Evolutionary conservation across 805 yeast species (phyloP).

Genomic region (Kluyveromyces nonfermentans): DNA sequence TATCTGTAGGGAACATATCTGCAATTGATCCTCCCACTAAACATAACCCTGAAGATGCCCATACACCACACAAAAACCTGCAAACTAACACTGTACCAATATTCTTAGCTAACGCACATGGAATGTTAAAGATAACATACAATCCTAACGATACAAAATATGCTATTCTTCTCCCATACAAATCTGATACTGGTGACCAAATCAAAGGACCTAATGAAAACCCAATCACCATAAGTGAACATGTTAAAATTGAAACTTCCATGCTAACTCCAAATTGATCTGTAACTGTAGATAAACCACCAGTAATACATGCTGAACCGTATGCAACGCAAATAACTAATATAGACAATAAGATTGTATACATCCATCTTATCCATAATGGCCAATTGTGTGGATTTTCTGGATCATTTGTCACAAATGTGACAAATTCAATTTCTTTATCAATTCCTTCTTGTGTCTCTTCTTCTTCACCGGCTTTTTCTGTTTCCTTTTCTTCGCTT

Average conservation of each 20-base stretch:
- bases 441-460: slow-evolving; percentile 34
- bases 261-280: slow-evolving; percentile 59
- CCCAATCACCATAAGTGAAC: slow-evolving; percentile 84
- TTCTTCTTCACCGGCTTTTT: slow-evolving; percentile 10
- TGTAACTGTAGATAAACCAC: slow-evolving; percentile 62
- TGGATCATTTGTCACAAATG: slow-evolving; percentile 70
- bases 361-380: slow-evolving; percentile 43
- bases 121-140: slow-evolving; percentile 73
- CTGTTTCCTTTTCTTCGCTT: slow-evolving; percentile 3
- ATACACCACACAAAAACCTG: slow-evolving; percentile 82
- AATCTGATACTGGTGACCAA: slow-evolving; percentile 86
- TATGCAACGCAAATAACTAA: slow-evolving; percentile 86
- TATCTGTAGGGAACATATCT: slow-evolving; percentile 72
- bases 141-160: slow-evolving; percentile 67
- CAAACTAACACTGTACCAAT: slow-evolving; percentile 74
- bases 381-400: slow-evolving; percentile 89
- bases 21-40: slow-evolving; percentile 88
- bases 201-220: slow-evolving; percentile 78
- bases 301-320: slow-evolving; percentile 86
- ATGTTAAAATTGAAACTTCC: slow-evolving; percentile 72
- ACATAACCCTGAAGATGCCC: slow-evolving; percentile 72
- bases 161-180: slow-evolving; percentile 77
- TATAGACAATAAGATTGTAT: slow-evolving; percentile 58
- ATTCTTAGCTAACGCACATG: slow-evolving; percentile 77
- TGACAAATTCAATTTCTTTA: slow-evolving; percentile 74